Evolutionary conservation across 768 basidiomycete species (phyloP).

Genomic region (Rhodotorula babjevae): DNA sequence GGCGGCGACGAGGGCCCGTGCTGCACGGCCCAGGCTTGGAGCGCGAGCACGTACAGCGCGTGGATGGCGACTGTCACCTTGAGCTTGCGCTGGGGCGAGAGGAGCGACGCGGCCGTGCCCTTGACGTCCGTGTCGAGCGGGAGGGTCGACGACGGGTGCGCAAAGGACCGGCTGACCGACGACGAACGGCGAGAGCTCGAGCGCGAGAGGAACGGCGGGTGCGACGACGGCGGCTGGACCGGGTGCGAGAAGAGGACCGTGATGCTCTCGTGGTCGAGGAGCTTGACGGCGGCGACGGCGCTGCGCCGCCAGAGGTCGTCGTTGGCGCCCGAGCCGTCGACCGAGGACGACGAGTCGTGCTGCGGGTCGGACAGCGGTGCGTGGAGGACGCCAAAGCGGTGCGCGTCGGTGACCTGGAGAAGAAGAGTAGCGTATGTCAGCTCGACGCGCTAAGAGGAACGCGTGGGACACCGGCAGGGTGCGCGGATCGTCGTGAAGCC

Average conservation of each 20-base stretch:
- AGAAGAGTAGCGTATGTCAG: not conserved
- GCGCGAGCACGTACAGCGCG: conserved; percentile 29
- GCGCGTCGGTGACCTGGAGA: conserved; percentile 24
- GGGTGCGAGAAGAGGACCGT: not conserved
- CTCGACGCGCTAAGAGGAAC: not conserved
- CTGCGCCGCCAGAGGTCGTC: conserved; percentile 10
- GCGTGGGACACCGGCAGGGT: no score
- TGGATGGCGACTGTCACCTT: conserved; percentile 24
- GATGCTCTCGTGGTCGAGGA: conserved; percentile 21
- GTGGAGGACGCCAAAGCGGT: conserved; percentile 28
- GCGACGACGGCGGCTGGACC: not conserved
- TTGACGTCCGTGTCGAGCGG: not conserved
- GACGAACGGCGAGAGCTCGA: not conserved
- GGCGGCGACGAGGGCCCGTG: not conserved
- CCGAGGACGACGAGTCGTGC: not conserved
- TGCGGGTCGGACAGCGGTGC: not conserved
- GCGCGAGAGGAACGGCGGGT: not conserved
- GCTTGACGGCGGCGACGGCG: not conserved
- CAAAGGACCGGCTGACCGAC: conserved; percentile 27
- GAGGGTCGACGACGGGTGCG: conserved; percentile 11
- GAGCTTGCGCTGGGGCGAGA: not conserved
- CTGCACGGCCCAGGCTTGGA: conserved; percentile 2
- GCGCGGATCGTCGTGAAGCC: no score
- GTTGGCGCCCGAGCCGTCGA: not conserved
- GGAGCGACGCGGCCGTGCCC: not conserved